Conservation (phyloP, 1,284 basidiomycete genomes). For the Leccinum holopus region DNA sequence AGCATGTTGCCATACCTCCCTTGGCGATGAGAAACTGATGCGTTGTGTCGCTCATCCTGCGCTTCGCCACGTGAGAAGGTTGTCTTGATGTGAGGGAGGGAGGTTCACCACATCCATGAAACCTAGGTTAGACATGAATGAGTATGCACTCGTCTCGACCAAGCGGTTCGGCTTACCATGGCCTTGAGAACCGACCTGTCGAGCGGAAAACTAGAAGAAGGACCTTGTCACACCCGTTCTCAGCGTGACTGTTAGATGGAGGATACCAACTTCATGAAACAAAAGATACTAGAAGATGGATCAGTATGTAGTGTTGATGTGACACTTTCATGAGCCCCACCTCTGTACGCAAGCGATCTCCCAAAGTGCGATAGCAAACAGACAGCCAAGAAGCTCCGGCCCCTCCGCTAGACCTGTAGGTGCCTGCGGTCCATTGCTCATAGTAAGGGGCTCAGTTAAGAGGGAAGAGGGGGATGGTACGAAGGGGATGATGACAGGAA, state of each 20-base stretch:
- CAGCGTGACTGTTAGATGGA: neutral
- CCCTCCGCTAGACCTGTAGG: neutral
- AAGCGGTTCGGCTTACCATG: slow-evolving; percentile 13
- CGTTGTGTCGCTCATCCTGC: slow-evolving; percentile 18
- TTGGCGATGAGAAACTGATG: slow-evolving; percentile 23
- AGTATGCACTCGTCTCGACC: neutral
- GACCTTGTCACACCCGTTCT: neutral
- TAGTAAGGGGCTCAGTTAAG: neutral
- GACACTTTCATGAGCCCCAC: neutral
- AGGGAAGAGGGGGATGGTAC: neutral
- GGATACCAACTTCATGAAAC: slow-evolving; percentile 23
- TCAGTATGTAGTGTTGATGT: neutral
- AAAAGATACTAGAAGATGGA: slow-evolving; percentile 13
- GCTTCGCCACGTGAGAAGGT: slow-evolving; percentile 1
- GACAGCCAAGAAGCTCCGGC: neutral
- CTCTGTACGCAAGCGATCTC: neutral
- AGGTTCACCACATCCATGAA: slow-evolving; percentile 19
- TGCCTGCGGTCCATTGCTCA: neutral
- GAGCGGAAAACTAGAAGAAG: slow-evolving; percentile 10
- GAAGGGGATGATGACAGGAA: neutral
- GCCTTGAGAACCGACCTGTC: slow-evolving; percentile 10
- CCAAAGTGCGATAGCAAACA: neutral
- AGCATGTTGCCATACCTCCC: slow-evolving; percentile 17
- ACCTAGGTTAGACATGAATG: slow-evolving; percentile 12
- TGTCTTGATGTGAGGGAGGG: neutral